Evolutionary conservation across 192 early-diverging fungal species (phyloP), one percentile per base, ranked within the genome.

Genomic region (Dissophora ornata): DNA sequence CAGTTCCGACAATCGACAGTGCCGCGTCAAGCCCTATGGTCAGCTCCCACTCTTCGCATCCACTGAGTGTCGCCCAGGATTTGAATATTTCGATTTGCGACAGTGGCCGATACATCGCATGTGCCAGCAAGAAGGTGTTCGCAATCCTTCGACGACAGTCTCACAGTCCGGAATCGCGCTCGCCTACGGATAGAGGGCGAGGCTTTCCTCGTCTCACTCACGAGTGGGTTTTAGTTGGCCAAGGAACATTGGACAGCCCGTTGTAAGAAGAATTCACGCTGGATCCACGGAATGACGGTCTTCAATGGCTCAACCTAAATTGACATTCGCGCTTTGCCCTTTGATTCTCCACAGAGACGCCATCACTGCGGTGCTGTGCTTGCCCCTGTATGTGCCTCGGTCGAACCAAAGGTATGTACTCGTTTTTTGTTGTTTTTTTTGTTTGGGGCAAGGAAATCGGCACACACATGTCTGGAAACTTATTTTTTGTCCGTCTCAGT

Each of bases 371-470:
- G 51, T 87, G 16, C 47, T 85, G 18, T 87, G 85, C 51, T 57
- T 87, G 34, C 84, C 85, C 15, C 62, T 83, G 19, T 87, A 83
- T 66, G 79, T 79, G 3, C 85, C 85, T 7, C 80, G 82, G 4
- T 82, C 79, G 24, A n/a, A 71, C 25, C 79, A 70, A 62, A 86
- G 62, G 82, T 83, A 68, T 34, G 42, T n/a, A n/a, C n/a, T n/a
- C n/a, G n/a, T 42, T 44, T 44, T 26, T n/a, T 3, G 26, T 15
- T 7, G 19, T 42, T 57, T 57, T 42, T 57, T 57, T 26, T 57
- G 33, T 5, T 60, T 6, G 44, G n/a, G n/a, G n/a, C n/a, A n/a
- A n/a, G n/a, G n/a, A n/a, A n/a, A n/a, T n/a, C n/a, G n/a, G n/a
- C n/a, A n/a, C n/a, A n/a, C n/a, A n/a, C n/a, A n/a, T n/a, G n/a